These are phyloP conservation scores for Pseudofabraea citricarpa DNA, from an alignment of 2,329 filamentous ascomycete genomes.

Conservation along the genomic window DNA sequence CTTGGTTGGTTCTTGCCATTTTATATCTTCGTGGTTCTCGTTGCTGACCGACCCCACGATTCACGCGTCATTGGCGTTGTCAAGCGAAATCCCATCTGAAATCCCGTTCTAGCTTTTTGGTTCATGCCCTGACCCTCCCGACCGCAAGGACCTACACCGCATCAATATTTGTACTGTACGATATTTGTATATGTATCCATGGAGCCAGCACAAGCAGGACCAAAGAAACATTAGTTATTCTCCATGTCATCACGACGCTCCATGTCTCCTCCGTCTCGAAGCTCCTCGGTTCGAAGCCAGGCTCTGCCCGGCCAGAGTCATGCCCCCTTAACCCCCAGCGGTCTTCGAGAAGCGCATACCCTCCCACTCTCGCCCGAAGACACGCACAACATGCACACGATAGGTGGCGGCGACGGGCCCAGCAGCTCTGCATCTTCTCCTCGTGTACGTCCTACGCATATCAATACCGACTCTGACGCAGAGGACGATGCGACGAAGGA, in stretches of 20 bases:
- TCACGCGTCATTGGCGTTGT: not conserved
- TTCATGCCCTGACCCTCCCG: not conserved
- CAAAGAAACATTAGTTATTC: not conserved
- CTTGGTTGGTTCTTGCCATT: too few species aligned
- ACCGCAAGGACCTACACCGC: not conserved
- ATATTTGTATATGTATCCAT: not conserved
- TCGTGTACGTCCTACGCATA: constrained; percentile 15
- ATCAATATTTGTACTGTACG: not conserved
- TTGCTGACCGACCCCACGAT: not conserved
- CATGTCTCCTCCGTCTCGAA: not conserved
- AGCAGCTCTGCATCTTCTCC: constrained; percentile 19
- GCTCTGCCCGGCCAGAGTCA: constrained; percentile 10
- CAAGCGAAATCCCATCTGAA: not conserved
- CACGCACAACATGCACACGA: not conserved
- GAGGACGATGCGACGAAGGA: constrained; percentile 12
- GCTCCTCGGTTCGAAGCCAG: not conserved
- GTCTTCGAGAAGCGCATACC: constrained; percentile 24
- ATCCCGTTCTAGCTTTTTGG: not conserved
- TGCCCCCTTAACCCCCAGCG: constrained; percentile 22
- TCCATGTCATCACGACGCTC: constrained; percentile 2
- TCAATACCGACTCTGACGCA: constrained; percentile 9
- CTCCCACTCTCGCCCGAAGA: constrained; percentile 18
- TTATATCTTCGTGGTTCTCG: too few species aligned
- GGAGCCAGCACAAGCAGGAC: not conserved
- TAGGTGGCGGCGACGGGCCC: constrained; percentile 1